These are phyloP conservation scores for Cryptomeria japonica DNA, from an alignment of 75 land plant genomes.

Conservation along the genomic window DNA sequence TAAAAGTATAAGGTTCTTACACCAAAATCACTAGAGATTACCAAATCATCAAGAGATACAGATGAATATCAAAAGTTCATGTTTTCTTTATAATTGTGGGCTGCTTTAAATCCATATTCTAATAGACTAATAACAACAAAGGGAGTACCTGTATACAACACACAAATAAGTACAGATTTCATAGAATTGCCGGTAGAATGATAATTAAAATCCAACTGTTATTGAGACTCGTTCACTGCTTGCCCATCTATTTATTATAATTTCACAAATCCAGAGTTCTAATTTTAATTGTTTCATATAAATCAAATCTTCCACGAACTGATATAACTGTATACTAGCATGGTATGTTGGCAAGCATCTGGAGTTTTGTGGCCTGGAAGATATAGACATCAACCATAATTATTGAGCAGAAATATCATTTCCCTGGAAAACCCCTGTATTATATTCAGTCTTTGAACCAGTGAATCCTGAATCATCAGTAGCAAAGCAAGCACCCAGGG, in stretches of 20 bases:
- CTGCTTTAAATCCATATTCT: not conserved
- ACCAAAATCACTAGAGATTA: not conserved
- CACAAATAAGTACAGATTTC: not conserved
- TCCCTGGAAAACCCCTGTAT: no score
- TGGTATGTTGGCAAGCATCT: not conserved
- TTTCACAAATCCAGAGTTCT: not conserved
- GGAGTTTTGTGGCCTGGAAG: not conserved
- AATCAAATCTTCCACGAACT: not conserved
- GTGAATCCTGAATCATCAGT: no score
- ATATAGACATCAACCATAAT: not conserved
- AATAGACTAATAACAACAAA: not conserved
- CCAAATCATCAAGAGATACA: not conserved
- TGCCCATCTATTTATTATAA: not conserved
- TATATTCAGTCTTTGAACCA: no score
- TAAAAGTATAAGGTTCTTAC: not conserved
- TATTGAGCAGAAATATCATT: not conserved
- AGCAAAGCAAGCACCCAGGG: no score
- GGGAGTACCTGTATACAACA: not conserved
- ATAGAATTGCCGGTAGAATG: not conserved
- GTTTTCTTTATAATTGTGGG: not conserved
- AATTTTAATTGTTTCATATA: not conserved
- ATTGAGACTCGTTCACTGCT: not conserved
- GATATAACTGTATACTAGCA: not conserved
- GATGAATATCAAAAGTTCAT: not conserved
- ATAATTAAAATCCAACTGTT: not conserved